phyloP scores from a whole-genome alignment of 2,329 filamentous ascomycete species.

The Ophiostoma pallidulum region DNA sequence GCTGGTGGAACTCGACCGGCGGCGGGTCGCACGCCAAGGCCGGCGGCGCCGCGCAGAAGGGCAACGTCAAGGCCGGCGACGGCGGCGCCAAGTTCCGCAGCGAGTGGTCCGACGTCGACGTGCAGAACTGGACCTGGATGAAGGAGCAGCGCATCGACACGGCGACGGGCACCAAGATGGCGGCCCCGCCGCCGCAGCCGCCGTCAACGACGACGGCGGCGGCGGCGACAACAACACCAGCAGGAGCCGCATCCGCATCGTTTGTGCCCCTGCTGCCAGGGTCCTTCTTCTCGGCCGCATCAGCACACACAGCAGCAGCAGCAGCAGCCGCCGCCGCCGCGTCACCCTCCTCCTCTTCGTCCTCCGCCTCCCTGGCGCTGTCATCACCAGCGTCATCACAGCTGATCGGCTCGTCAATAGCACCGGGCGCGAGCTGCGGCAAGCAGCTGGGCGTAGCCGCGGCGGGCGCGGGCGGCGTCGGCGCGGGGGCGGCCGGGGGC shows the following conservation, averaged over 20 bases:
- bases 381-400: too few species aligned
- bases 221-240: neutral
- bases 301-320: too few species aligned
- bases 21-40: slow-evolving; percentile 58
- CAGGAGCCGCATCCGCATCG: too few species aligned
- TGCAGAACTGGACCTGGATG: slow-evolving; percentile 90
- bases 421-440: slow-evolving; percentile 30
- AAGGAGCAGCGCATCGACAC: slow-evolving; percentile 70
- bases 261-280: too few species aligned
- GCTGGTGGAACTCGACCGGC: slow-evolving; percentile 96
- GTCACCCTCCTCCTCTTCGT: too few species aligned
- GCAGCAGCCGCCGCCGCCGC: too few species aligned
- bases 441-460: slow-evolving; percentile 52
- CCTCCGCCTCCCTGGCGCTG: too few species aligned
- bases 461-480: slow-evolving; percentile 23
- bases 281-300: too few species aligned
- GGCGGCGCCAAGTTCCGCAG: slow-evolving; percentile 80
- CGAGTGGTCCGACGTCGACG: slow-evolving; percentile 84
- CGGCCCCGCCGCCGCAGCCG: slow-evolving; percentile 18
- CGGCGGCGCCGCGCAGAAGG: too few species aligned
- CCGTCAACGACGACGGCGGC: neutral
- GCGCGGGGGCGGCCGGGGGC: slow-evolving; percentile 37
- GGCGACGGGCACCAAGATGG: slow-evolving; percentile 57
- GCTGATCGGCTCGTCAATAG: too few species aligned
- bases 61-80: slow-evolving; percentile 84